These are phyloP conservation scores for Diaporthe australafricana DNA, from an alignment of 2,329 filamentous ascomycete genomes.

Conservation along the genomic window DNA sequence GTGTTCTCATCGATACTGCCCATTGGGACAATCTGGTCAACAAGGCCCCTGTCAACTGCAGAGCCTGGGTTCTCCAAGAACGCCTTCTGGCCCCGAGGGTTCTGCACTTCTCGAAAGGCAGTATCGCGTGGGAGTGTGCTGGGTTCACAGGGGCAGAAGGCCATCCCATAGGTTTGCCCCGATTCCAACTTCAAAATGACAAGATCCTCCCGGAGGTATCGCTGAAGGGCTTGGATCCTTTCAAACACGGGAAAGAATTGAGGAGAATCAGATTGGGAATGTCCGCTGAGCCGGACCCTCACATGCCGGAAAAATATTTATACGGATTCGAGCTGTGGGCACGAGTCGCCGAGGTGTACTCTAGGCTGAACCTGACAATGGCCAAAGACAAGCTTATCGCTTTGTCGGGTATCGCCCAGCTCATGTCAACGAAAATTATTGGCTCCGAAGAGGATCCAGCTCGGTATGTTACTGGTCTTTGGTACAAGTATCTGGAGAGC, in stretches of 20 bases:
- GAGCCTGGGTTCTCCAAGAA: slow-evolving; percentile 43
- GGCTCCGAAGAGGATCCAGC: background rate
- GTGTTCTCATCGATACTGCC: background rate
- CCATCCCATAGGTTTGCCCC: background rate
- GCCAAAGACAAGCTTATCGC: slow-evolving; percentile 34
- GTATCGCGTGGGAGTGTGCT: slow-evolving; percentile 39
- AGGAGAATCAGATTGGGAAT: background rate
- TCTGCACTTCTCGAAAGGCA: slow-evolving; percentile 38
- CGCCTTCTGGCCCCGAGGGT: slow-evolving; percentile 39
- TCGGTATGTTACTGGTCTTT: slow-evolving; percentile 25
- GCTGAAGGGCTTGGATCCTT: background rate
- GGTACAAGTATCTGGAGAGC: slow-evolving; percentile 8
- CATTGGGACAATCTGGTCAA: background rate
- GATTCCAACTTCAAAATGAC: background rate
- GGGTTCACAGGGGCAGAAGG: background rate
- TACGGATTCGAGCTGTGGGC: slow-evolving; percentile 27
- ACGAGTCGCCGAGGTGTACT: slow-evolving; percentile 8
- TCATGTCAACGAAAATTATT: slow-evolving; percentile 1
- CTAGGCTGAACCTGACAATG: background rate
- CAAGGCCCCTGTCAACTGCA: slow-evolving; percentile 27
- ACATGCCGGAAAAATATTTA: background rate
- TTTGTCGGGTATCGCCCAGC: slow-evolving; percentile 21
- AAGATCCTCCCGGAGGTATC: background rate
- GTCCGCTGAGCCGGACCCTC: background rate
- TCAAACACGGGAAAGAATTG: background rate